Conservation (phyloP, 495 filamentous ascomycete genomes). For the Apiosordaria backusii region DNA sequence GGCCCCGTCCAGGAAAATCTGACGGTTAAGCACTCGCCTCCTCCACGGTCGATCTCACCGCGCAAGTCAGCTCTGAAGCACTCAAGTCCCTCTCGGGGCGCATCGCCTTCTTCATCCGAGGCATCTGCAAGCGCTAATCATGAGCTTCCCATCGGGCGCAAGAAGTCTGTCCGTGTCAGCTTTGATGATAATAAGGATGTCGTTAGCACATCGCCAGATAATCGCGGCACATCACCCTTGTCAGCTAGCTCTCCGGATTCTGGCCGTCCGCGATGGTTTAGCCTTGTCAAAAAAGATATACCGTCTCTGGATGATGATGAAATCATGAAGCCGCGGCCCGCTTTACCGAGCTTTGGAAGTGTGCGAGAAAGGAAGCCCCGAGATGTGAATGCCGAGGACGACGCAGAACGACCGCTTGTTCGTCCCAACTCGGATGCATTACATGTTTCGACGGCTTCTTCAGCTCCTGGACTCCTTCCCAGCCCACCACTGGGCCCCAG, state of each 20-base stretch:
- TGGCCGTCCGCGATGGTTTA: slow-evolving; percentile 53
- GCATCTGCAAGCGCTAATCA: slow-evolving; percentile 35
- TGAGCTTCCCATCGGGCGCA: slow-evolving; percentile 55
- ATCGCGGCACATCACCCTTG: slow-evolving; percentile 47
- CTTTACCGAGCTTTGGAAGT: slow-evolving; percentile 81
- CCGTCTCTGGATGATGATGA: slow-evolving; percentile 56
- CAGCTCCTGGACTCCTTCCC: slow-evolving; percentile 6
- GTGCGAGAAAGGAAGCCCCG: slow-evolving; percentile 54
- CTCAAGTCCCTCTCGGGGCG: slow-evolving; percentile 48
- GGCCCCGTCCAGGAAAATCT: slow-evolving; percentile 51
- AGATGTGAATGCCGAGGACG: slow-evolving; percentile 25
- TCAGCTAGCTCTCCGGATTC: slow-evolving; percentile 49
- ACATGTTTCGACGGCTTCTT: slow-evolving; percentile 16
- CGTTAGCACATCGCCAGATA: slow-evolving; percentile 37
- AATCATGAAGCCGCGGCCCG: slow-evolving; percentile 70
- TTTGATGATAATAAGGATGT: slow-evolving; percentile 67
- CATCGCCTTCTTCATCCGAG: slow-evolving; percentile 43
- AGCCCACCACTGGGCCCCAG: slow-evolving; percentile 43
- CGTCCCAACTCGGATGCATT: slow-evolving; percentile 39
- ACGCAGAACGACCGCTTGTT: slow-evolving; percentile 49
- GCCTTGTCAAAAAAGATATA: slow-evolving; percentile 45
- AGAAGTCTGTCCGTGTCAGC: slow-evolving; percentile 74
- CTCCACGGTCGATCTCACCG: slow-evolving; percentile 75
- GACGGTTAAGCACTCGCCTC: slow-evolving; percentile 68
- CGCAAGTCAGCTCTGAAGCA: slow-evolving; percentile 83